Percentiles rank a stretch among this genome's conserved stretches.
Conservation (phyloP, 2,329 filamentous ascomycete species). For the Claviceps pazoutovae region DNA sequence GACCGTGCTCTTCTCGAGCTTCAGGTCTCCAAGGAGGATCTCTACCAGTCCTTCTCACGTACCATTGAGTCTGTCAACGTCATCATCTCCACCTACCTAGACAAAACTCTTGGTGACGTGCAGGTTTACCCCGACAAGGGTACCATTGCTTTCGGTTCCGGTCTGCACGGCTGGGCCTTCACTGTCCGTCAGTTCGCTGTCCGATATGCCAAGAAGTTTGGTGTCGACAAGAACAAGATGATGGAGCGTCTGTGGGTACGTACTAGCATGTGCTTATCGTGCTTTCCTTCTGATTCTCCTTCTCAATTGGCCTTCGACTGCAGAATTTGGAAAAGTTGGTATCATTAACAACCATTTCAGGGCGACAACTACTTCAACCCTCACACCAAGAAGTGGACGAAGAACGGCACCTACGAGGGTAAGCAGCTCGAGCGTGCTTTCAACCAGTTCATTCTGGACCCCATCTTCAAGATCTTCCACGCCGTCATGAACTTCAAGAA, state of each 20-base stretch:
- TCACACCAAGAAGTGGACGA: conserved; percentile 99
- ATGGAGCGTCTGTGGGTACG: conserved; percentile 98
- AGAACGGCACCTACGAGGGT: conserved; percentile 67
- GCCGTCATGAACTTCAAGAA: conserved; percentile 98
- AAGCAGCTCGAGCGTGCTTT: conserved; percentile 93
- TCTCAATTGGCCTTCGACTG: too few species aligned
- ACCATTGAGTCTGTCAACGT: conserved; percentile 99
- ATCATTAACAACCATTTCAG: conserved; percentile 16
- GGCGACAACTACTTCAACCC: conserved; percentile 99
- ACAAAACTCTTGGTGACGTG: conserved; percentile 92
- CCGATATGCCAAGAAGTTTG: conserved; percentile 98
- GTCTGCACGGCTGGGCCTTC: conserved; percentile 99
- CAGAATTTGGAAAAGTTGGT: background rate
- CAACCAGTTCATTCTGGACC: conserved; percentile 99
- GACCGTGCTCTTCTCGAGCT: conserved; percentile 98
- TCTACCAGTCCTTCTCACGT: conserved; percentile 99
- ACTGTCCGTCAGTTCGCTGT: conserved; percentile 94
- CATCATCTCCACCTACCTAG: conserved; percentile 97
- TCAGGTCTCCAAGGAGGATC: conserved; percentile 95
- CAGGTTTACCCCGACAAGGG: conserved; percentile 97
- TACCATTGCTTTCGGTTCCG: conserved; percentile 97
- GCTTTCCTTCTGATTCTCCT: background rate
- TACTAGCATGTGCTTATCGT: background rate
- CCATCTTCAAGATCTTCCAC: conserved; percentile 98
- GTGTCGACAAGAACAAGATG: conserved; percentile 99